Evolutionary conservation across 352 stramenopile species (phyloP), one percentile per base, ranked within the genome.

Genomic region (Phytophthora vignae): DNA sequence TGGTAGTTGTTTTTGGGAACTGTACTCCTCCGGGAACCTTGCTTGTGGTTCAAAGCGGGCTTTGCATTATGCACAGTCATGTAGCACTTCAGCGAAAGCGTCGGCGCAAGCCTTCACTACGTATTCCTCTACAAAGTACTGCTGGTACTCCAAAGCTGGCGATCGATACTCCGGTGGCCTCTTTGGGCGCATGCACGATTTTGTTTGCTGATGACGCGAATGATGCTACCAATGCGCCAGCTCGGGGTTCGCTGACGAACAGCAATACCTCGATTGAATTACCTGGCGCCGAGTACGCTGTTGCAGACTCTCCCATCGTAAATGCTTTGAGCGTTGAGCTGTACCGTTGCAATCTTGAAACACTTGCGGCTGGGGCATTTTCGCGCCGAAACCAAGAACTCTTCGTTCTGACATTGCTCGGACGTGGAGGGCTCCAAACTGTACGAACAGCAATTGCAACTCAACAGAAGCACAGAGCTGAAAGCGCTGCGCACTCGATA

Each of bases 291-390:
- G 67, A 85, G 40, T 89, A 82, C 40, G 67, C 74, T 21, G 57
- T 83, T 9, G 79, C 74, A 15, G 81, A 89, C 31, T 85, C 81
- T 2, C 81, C 81, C 0, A 48, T 72, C 7, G 77, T 89, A 4
- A 69, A 64, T 17, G 73, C 74, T 4, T 71, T 80, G 2, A 67
- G 48, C 12, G 48, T 87, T 22, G 55, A 82, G 42, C 57, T 86
- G 9, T 77, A 75, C 50, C 66, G 12, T 33, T 52, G 14, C 17
- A 58, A 33, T 52, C 36, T 60, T 25, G 31, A 58, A 14, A 69
- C 56, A 58, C 2, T 27, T 19, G 5, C 46, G 1, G 19, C 21
- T 2, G 10, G 62, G 4, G n/a, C 14, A 12, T 22, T 17, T 4
- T 57, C 29, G 29, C 42, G 55, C 22, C 71, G 71, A 21, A 71